Evolutionary conservation across 2,329 filamentous ascomycete species (phyloP), one percentile per base, ranked within the genome.

Genomic region (Microsporum audouinii): DNA sequence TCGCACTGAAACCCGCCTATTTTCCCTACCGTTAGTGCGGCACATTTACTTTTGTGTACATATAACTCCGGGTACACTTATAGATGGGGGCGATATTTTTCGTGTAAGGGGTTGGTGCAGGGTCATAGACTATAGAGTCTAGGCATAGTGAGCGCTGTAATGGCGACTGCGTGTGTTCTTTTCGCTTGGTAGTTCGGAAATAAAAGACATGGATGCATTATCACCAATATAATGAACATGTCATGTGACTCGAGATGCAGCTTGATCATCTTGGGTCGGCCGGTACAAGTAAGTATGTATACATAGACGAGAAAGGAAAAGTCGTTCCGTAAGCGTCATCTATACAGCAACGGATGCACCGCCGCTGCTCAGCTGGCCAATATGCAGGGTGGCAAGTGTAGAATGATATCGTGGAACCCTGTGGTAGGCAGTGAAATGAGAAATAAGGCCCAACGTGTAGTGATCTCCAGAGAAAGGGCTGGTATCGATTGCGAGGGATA

Each of bases 151-250:
- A 55, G 14, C 14, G 6, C 31, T 34, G 49, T n/a, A 23, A 23
- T 34, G 31, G 12, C n/a, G 31, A 34, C 49, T 36, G 49, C 45
- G 45, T 10, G 31, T 8, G 36, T 29, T 34, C 23, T 31, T 33
- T 55, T 14, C 10, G 49, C 49, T 36, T 23, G 14, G 7, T 55
- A 31, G 29, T 29, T 55, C 49, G 49, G 23, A 14, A 49, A 43
- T n/a, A 43, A 55, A 55, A 2, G 49, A 36, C 49, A 55, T 36
- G 33, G 49, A 36, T 55, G 49, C 49, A 55, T 55, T 55, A 55
- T 55, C 49, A 55, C 49, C 49, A 55, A 55, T 29, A 55, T 55
- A 55, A 55, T n/a, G 34, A 55, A 34, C 33, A 2, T 36, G 17
- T 55, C 49, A 55, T 55, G 49, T 55, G 49, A 55, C 49, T 36